These are phyloP conservation scores for Solanum lycopersicoides DNA, from an alignment of 257 asterid species.

Conservation along the genomic window DNA sequence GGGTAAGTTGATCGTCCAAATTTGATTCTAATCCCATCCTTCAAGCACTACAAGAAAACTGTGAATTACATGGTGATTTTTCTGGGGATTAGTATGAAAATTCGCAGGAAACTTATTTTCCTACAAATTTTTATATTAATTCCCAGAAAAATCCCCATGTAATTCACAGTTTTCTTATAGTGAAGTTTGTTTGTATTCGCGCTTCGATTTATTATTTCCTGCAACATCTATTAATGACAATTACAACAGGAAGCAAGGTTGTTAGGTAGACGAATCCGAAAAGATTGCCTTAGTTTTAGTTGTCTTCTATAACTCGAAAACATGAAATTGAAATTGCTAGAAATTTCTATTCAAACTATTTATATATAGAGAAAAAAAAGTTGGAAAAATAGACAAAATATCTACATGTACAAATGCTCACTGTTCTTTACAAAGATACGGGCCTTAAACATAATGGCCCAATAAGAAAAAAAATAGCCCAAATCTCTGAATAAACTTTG, in stretches of 20 bases:
- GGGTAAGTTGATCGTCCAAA: not conserved
- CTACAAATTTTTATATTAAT: no score
- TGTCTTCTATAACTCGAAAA: not conserved
- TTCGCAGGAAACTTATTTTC: no score
- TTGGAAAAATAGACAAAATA: not conserved
- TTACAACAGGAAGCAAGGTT: not conserved
- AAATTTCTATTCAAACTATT: not conserved
- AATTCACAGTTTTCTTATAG: no score
- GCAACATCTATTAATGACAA: not conserved
- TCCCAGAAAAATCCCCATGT: no score
- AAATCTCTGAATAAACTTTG: not conserved
- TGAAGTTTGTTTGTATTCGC: not conserved
- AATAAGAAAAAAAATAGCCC: not conserved
- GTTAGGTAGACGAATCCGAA: not conserved
- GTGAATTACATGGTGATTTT: no score
- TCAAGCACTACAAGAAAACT: no score
- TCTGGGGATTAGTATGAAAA: no score
- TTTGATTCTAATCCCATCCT: not conserved
- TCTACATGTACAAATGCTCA: not conserved
- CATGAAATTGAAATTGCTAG: not conserved
- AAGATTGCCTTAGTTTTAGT: not conserved
- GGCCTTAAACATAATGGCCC: not conserved
- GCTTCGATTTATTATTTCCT: no score
- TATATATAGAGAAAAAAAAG: not conserved
- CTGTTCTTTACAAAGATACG: not conserved